These are phyloP conservation scores for Neonectria punicea DNA, from an alignment of 2,329 filamentous ascomycete species.

Conservation along the genomic window DNA sequence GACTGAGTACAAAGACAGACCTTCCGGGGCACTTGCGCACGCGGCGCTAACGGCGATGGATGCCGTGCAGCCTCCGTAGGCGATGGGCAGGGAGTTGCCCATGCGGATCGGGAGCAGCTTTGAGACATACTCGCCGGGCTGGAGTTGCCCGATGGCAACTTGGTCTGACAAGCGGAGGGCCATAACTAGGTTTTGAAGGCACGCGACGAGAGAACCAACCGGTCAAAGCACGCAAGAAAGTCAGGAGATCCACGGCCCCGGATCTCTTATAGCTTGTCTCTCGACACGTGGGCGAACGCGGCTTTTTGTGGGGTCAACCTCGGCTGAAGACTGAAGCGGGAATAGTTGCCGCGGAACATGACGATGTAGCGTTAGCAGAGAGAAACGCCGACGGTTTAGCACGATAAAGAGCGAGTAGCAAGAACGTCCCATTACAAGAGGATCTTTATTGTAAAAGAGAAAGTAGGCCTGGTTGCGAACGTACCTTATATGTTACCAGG, in stretches of 20 bases:
- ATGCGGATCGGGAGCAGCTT: constrained; percentile 41
- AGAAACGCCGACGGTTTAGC: too few species aligned
- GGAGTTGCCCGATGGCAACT: constrained; percentile 36
- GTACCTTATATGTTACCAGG: not conserved
- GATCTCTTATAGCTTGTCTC: not conserved
- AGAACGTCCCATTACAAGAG: too few species aligned
- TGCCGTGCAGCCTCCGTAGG: constrained; percentile 58
- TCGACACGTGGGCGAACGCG: not conserved
- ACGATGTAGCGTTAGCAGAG: not conserved
- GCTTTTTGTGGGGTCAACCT: constrained; percentile 16
- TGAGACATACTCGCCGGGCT: constrained; percentile 40
- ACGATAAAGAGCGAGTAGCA: not conserved
- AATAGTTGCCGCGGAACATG: not conserved
- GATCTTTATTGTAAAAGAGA: too few species aligned
- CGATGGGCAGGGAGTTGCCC: constrained; percentile 49
- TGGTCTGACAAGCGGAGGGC: constrained; percentile 28
- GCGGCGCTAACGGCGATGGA: constrained; percentile 55
- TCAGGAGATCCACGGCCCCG: not conserved
- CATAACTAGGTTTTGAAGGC: constrained; percentile 17
- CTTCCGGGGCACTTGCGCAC: constrained; percentile 47
- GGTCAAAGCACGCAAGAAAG: not conserved
- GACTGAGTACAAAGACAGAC: constrained; percentile 57
- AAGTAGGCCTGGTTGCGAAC: too few species aligned
- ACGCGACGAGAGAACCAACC: not conserved
- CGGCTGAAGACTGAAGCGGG: not conserved